Base-by-base conservation (phyloP, 2,329 filamentous ascomycete species). In the Fusarium praegraminearum region DNA sequence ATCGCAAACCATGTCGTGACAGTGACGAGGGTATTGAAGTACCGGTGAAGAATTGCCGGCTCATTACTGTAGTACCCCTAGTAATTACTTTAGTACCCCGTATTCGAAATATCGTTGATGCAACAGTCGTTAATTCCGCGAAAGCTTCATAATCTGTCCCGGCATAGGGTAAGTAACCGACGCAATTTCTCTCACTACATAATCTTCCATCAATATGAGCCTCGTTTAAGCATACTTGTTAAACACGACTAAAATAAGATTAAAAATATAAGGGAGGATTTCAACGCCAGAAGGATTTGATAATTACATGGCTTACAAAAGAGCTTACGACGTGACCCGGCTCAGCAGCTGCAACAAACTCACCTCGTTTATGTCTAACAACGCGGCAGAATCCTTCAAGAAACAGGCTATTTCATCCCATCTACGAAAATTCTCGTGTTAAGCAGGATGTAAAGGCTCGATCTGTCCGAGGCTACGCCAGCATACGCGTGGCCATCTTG, bases 401-500 rank as follows among this genome's bases (percentile, higher is more conserved):
- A 32, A 65, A 65, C 61, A 54, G 54, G 24, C 55, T 47, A 65
- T 61, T 35, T 38, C 8, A 35, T 13, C 15, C 44, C 22, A 16
- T 43, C 16, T 60, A 35, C 54, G 61, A 5, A 61, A 65, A 47
- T 65, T 61, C 62, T 49, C 32, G 22, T 46, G 35, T 65, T 53
- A 38, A 36, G n/a, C 32, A 33, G 15, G 16, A 35, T 33, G 10
- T 32, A 55, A 38, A 13, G 32, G 22, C 50, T 66, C 45, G 33
- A 54, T 52, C 52, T 36, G 51, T 51, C 44, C 44, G 46, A 64
- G 54, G 57, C 64, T 63, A 71, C 69, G 69, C 65, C 69, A 72
- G 69, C 69, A 71, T 70, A 71, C 69, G 69, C 69, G 69, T 71
- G 70, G 67, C 65, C 57, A 45, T 36, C 30, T 51, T 35, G 49